These are phyloP conservation scores for Colletotrichum abscissum DNA, from an alignment of 2,329 filamentous ascomycete genomes.

Conservation along the genomic window DNA sequence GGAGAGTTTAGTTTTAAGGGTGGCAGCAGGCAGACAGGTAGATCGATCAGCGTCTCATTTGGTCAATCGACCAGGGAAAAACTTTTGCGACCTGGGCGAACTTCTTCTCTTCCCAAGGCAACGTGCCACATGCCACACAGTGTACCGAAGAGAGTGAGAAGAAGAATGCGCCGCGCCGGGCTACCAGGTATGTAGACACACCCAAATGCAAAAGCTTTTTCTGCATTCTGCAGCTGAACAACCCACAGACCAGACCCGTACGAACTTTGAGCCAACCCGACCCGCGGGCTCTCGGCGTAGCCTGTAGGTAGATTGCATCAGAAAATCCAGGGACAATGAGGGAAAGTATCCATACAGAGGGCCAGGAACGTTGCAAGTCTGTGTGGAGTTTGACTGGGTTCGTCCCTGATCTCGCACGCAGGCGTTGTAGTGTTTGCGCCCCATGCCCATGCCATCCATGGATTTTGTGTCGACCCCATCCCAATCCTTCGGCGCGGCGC, in stretches of 20 bases:
- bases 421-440: background rate
- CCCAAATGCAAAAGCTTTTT: background rate
- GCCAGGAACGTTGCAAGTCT: constrained; percentile 16
- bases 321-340: constrained; percentile 29
- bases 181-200: background rate
- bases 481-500: constrained; percentile 26
- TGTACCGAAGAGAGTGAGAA: background rate
- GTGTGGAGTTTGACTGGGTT: constrained; percentile 33
- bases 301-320: constrained; percentile 11
- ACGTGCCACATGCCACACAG: constrained; percentile 19
- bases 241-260: background rate
- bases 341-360: constrained; percentile 7
- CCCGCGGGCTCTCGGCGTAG: background rate
- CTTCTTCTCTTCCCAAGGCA: background rate
- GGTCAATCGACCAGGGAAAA: background rate
- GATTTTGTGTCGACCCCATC: background rate
- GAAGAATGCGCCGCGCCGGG: background rate
- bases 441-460: background rate
- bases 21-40: background rate
- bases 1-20: constrained; percentile 26
- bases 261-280: background rate
- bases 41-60: constrained; percentile 1
- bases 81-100: background rate
- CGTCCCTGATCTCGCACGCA: constrained; percentile 19
- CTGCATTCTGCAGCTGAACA: background rate